Evolutionary conservation across 345 rosid genomes (phyloP).

Genomic region (Euphorbia pulcherrima): DNA sequence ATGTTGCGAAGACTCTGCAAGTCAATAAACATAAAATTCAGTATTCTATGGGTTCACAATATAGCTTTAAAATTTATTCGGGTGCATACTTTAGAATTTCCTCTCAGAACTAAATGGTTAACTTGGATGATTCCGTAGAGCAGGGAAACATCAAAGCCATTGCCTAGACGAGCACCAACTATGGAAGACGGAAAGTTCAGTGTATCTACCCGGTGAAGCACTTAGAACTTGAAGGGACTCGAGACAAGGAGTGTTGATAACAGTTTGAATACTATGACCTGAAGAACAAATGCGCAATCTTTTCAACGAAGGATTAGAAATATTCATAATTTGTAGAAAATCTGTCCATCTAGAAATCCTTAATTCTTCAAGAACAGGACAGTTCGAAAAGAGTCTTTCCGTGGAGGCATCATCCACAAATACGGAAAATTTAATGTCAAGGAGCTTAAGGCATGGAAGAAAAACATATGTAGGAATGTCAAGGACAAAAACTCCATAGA

Average conservation of each 20-base stretch:
- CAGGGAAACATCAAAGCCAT: background rate
- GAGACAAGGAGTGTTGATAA: background rate
- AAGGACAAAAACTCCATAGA: background rate
- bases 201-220: background rate
- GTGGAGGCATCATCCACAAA: background rate
- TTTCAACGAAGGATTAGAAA: background rate
- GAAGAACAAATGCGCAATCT: background rate
- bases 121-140: constrained; percentile 3
- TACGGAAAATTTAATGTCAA: background rate
- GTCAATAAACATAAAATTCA: background rate
- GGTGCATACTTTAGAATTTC: background rate
- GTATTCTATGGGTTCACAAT: too few species aligned
- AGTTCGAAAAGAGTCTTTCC: constrained; percentile 9
- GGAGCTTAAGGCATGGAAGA: background rate
- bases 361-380: constrained; percentile 9
- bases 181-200: background rate
- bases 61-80: too few species aligned
- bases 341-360: background rate
- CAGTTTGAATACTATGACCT: background rate
- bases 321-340: background rate
- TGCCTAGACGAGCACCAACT: background rate
- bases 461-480: constrained; percentile 1
- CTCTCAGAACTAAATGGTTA: background rate
- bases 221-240: background rate
- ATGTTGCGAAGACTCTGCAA: background rate